These are phyloP conservation scores for Rhizopus delemar DNA, from an alignment of 371 early-diverging fungal genomes.

Conservation along the genomic window DNA sequence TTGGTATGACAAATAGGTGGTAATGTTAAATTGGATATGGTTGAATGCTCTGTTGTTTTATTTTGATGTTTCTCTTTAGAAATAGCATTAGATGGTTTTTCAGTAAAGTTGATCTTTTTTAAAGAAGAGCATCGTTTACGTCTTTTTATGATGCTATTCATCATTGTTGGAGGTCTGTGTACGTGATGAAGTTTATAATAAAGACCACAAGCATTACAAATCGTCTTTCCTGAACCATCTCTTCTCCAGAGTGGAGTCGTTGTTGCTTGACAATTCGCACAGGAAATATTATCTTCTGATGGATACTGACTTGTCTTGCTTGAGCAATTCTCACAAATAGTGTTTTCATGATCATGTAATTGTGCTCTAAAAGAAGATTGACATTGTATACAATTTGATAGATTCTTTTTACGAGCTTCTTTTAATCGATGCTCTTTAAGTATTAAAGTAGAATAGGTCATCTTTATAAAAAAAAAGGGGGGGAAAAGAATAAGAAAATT, in stretches of 20 bases:
- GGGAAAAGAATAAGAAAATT: slow-evolving; percentile 8
- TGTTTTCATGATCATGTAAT: slow-evolving; percentile 41
- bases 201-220: slow-evolving; percentile 84
- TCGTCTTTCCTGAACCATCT: slow-evolving; percentile 62
- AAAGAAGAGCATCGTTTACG: slow-evolving; percentile 38
- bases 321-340: slow-evolving; percentile 42
- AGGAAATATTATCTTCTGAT: slow-evolving; percentile 26
- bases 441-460: slow-evolving; percentile 23
- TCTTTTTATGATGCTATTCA: slow-evolving; percentile 57
- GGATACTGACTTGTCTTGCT: background rate
- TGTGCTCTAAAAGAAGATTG: slow-evolving; percentile 35
- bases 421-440: slow-evolving; percentile 18
- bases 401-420: slow-evolving; percentile 32
- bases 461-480: slow-evolving; percentile 16
- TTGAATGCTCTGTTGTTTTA: background rate
- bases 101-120: slow-evolving; percentile 7
- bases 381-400: slow-evolving; percentile 41
- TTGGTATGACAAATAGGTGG: background rate
- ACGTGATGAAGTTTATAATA: slow-evolving; percentile 74
- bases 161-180: slow-evolving; percentile 62
- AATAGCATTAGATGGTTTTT: background rate
- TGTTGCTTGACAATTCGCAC: slow-evolving; percentile 73
- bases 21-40: background rate
- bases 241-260: slow-evolving; percentile 84
- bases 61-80: background rate